Evolutionary conservation across 176 grass and related monocot genomes (phyloP).

Genomic region (Zoysia pacifica): DNA sequence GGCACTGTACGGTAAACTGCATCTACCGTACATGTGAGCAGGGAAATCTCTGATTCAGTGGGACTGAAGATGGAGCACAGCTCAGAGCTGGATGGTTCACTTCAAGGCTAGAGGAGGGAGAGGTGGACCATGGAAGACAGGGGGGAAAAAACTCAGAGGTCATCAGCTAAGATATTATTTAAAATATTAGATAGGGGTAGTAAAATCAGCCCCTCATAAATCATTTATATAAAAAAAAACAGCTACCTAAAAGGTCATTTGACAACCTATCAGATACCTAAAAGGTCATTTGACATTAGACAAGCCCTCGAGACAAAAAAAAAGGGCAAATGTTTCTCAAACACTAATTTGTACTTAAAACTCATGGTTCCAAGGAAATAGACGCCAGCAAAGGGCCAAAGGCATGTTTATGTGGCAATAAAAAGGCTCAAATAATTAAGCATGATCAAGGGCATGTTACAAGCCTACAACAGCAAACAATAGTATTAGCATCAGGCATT

Average conservation of each 20-base stretch:
- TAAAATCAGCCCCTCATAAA: not conserved
- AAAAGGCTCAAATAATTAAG: slow-evolving; percentile 24
- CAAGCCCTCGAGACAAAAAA: not conserved
- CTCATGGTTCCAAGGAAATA: slow-evolving; percentile 7
- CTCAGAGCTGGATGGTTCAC: not conserved
- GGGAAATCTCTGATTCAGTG: not conserved
- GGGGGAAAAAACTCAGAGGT: not conserved
- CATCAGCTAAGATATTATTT: not conserved
- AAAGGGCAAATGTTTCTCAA: slow-evolving; percentile 14
- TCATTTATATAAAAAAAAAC: no score
- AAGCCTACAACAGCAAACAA: not conserved
- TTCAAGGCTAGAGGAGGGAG: not conserved
- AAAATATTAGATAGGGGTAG: not conserved
- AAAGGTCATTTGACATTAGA: slow-evolving; percentile 5
- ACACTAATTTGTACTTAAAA: not conserved
- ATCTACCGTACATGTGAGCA: not conserved
- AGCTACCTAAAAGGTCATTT: slow-evolving; percentile 5
- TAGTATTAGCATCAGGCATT: slow-evolving; percentile 17
- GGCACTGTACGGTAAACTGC: not conserved
- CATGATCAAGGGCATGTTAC: slow-evolving; percentile 22
- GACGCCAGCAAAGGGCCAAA: not conserved
- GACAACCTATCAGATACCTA: not conserved
- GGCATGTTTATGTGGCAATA: slow-evolving; percentile 2
- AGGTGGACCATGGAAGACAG: no score
- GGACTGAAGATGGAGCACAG: not conserved